A percentile compares a stretch with the other conserved stretches of the same genome.
Conservation (phyloP, 2,329 filamentous ascomycete species). For the Tricladium varicosporioides region DNA sequence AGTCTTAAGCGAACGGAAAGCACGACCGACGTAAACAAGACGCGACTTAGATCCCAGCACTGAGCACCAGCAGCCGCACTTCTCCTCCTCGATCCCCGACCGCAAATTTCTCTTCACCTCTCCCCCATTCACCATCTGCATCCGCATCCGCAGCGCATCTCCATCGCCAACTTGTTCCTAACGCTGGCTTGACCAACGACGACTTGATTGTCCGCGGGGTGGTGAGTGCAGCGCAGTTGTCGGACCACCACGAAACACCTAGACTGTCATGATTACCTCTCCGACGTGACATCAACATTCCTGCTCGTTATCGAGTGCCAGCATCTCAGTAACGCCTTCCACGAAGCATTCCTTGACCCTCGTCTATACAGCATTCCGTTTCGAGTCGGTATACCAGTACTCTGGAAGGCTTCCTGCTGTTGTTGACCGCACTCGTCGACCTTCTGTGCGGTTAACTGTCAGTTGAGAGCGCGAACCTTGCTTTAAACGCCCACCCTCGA, state of each 20-base stretch:
- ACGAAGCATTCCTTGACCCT: conserved; percentile 17
- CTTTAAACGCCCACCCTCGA: not conserved
- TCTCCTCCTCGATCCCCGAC: not conserved
- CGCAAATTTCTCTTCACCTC: not conserved
- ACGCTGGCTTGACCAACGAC: not conserved
- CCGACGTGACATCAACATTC: conserved; percentile 16
- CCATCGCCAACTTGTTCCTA: not conserved
- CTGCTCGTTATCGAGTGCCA: conserved; percentile 13
- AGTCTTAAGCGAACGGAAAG: too few species aligned
- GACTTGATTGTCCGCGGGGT: not conserved
- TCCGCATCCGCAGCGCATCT: not conserved
- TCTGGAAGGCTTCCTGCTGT: conserved; percentile 1
- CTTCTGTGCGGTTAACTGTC: not conserved
- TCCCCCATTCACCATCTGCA: not conserved
- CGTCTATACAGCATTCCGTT: conserved; percentile 10
- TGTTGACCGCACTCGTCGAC: conserved; percentile 1
- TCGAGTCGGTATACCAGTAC: not conserved
- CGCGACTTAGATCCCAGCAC: too few species aligned
- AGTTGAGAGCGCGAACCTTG: not conserved
- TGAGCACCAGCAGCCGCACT: too few species aligned
- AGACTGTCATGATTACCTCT: conserved; percentile 18
- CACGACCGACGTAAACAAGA: too few species aligned
- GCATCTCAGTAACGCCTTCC: conserved; percentile 2
- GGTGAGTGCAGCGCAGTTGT: not conserved
- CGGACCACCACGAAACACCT: not conserved